phyloP scores from a whole-genome alignment of 495 filamentous ascomycete species.

The Penicillium turbatum region DNA sequence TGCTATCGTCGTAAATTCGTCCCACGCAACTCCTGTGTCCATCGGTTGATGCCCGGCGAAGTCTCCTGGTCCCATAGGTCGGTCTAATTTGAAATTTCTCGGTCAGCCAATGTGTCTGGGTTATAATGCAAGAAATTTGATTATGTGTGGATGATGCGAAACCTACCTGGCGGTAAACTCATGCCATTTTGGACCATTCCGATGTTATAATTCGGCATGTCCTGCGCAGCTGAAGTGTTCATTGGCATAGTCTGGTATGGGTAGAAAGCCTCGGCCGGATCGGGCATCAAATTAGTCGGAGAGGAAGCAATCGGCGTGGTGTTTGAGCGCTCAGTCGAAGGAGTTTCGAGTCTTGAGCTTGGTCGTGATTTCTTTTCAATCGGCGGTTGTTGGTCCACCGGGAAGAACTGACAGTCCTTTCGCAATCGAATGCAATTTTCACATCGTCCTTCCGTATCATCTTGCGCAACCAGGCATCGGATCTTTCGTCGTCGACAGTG shows the following conservation, averaged over 20 bases:
- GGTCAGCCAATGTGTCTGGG: not conserved
- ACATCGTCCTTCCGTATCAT: constrained; percentile 80
- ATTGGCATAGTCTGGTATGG: constrained; percentile 40
- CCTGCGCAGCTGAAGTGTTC: constrained; percentile 29
- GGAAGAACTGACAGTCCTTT: constrained; percentile 92
- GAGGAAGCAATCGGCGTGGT: constrained; percentile 44
- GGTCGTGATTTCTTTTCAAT: constrained; percentile 49
- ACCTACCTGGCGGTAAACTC: constrained; percentile 38
- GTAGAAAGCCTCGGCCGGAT: constrained; percentile 40
- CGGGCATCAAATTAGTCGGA: constrained; percentile 27
- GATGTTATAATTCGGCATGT: constrained; percentile 34
- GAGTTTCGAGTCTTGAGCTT: constrained; percentile 39
- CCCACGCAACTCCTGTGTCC: constrained; percentile 37
- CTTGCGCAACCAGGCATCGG: constrained; percentile 74
- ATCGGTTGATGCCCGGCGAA: constrained; percentile 31
- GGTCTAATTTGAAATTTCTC: constrained; percentile 17
- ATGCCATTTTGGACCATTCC: constrained; percentile 32
- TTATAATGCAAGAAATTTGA: not conserved
- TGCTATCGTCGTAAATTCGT: constrained; percentile 42
- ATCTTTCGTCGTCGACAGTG: constrained; percentile 97
- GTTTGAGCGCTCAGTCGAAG: constrained; percentile 39
- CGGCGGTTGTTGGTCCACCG: constrained; percentile 80
- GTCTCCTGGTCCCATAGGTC: constrained; percentile 26
- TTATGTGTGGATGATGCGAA: not conserved
- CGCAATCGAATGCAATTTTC: constrained; percentile 94